phyloP scores from a whole-genome alignment of 257 asterid species.

The Cinchona pubescens region DNA sequence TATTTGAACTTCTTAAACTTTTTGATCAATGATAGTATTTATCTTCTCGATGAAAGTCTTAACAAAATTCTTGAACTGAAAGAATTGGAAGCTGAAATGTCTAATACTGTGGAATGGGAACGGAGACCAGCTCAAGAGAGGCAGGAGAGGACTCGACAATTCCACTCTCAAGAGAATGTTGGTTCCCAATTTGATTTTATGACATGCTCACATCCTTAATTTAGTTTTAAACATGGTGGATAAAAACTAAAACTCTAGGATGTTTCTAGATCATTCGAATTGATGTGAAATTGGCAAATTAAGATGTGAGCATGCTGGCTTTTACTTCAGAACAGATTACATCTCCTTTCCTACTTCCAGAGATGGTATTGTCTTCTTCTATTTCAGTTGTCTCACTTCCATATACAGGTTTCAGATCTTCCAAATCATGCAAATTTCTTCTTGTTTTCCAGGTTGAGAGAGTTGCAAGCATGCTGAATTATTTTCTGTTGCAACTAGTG shows the following conservation, averaged over 20 bases:
- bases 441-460: constrained; percentile 74
- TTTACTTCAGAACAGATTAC: constrained; percentile 96
- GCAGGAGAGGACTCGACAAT: constrained; percentile 92
- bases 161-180: constrained; percentile 98
- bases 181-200: constrained; percentile 26
- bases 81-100: constrained; percentile 97
- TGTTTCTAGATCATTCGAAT: constrained; percentile 76
- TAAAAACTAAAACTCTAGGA: constrained; percentile 20
- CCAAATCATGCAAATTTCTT: constrained; percentile 5
- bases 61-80: constrained; percentile 91
- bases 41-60: constrained; percentile 93
- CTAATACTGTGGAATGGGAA: constrained; percentile 92
- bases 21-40: constrained; percentile 88
- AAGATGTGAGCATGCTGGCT: constrained; percentile 90
- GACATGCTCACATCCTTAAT: constrained; percentile 10
- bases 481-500: constrained; percentile 84
- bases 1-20: constrained; percentile 88
- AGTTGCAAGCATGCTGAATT: constrained; percentile 98
- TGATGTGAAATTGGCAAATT: constrained; percentile 96
- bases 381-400: neutral
- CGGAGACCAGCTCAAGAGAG: constrained; percentile 85
- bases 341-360: constrained; percentile 83
- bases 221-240: constrained; percentile 17
- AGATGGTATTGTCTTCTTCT: constrained; percentile 60
- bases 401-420: neutral